These are phyloP conservation scores for Discostella stelligeroides DNA, from an alignment of 108 stramenopile genomes.

Conservation along the genomic window DNA sequence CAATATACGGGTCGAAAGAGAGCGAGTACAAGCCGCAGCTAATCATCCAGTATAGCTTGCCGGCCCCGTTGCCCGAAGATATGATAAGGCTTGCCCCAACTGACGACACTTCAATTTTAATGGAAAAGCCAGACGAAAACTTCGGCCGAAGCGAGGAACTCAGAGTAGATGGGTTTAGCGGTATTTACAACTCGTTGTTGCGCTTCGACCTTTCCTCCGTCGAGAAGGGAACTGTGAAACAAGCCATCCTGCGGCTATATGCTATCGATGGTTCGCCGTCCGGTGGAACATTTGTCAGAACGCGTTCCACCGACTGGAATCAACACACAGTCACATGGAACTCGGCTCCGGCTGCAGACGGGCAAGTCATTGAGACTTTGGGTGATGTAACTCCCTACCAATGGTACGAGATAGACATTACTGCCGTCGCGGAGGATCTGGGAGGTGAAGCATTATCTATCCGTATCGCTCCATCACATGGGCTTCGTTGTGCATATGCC, in stretches of 20 bases:
- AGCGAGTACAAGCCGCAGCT: slow-evolving; percentile 38
- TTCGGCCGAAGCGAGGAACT: slow-evolving; percentile 40
- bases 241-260: slow-evolving; percentile 46
- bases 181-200: slow-evolving; percentile 38
- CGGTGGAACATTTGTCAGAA: slow-evolving; percentile 38
- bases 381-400: slow-evolving; percentile 41
- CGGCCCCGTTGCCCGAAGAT: slow-evolving; percentile 33
- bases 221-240: slow-evolving; percentile 32
- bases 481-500: slow-evolving; percentile 40
- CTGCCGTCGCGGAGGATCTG: slow-evolving; percentile 16
- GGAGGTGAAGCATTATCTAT: slow-evolving; percentile 44
- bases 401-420: slow-evolving; percentile 44
- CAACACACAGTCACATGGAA: slow-evolving; percentile 39
- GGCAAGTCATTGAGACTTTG: slow-evolving; percentile 29
- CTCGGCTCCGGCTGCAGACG: slow-evolving; percentile 36
- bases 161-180: slow-evolving; percentile 33
- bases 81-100: slow-evolving; percentile 26
- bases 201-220: slow-evolving; percentile 45
- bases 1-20: slow-evolving; percentile 43
- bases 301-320: slow-evolving; percentile 29
- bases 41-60: slow-evolving; percentile 30
- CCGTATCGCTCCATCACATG: slow-evolving; percentile 40
- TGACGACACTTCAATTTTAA: slow-evolving; percentile 42
- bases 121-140: slow-evolving; percentile 28
- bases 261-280: slow-evolving; percentile 49